Percentiles rank a stretch among this genome's conserved stretches.
Conservation (phyloP, 768 basidiomycete genomes). For the Suillus fuscotomentosus region DNA sequence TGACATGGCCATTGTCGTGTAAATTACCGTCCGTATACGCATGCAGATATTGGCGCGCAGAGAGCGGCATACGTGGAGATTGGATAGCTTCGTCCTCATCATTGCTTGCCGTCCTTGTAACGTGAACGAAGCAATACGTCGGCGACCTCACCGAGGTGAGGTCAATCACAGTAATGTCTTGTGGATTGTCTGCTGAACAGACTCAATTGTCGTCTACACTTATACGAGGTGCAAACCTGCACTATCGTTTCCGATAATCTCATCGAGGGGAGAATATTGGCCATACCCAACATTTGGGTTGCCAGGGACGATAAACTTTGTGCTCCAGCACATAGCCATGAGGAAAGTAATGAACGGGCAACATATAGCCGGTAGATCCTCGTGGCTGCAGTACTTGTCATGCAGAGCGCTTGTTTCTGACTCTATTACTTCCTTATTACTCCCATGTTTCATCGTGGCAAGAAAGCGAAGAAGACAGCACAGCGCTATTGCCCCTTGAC, state of each 20-base stretch:
- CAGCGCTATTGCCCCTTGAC: not conserved
- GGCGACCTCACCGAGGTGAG: not conserved
- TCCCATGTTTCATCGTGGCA: not conserved
- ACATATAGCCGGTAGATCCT: not conserved
- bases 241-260: not conserved
- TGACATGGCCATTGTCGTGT: not conserved
- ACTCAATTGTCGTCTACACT: not conserved
- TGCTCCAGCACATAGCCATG: not conserved
- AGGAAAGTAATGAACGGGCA: not conserved
- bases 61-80: not conserved
- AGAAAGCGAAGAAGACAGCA: not conserved
- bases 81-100: not conserved
- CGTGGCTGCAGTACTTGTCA: not conserved
- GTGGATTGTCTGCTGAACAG: not conserved
- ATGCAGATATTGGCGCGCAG: not conserved
- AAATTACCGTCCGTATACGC: not conserved
- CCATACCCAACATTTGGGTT: not conserved
- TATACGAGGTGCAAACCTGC: not conserved
- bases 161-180: not conserved
- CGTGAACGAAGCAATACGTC: not conserved
- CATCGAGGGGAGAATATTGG: not conserved
- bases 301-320: not conserved
- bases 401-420: not conserved
- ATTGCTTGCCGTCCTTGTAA: not conserved
- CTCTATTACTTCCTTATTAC: not conserved